Evolutionary conservation across 257 asterid genomes (phyloP).

Genomic region (Capsicum pubescens): DNA sequence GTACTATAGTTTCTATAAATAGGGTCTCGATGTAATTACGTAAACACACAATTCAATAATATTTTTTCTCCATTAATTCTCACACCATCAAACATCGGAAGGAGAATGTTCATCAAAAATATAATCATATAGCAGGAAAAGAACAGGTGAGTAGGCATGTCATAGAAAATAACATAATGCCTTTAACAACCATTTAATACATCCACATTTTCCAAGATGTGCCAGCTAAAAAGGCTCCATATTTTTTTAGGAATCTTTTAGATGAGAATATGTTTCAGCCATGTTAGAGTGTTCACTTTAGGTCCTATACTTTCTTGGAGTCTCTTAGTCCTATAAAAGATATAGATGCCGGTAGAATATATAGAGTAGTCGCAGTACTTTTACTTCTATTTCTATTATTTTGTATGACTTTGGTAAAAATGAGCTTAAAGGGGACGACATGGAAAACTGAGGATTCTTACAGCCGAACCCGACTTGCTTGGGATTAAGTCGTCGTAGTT

Average conservation of each 20-base stretch:
- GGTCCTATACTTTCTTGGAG: neutral
- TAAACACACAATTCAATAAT: too few relatives aligned
- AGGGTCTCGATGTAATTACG: too few relatives aligned
- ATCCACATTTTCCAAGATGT: neutral
- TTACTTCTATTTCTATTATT: neutral
- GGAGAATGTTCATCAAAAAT: constrained; percentile 20
- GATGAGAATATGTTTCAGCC: neutral
- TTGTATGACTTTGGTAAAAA: neutral
- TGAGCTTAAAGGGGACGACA: neutral
- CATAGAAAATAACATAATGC: constrained; percentile 10
- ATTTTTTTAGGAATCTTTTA: neutral
- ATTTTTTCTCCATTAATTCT: too few relatives aligned
- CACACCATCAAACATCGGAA: neutral
- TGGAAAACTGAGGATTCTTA: constrained; percentile 9
- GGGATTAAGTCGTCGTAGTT: neutral
- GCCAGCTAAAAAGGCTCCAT: neutral
- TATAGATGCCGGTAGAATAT: neutral
- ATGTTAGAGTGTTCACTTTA: neutral
- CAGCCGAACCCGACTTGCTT: neutral
- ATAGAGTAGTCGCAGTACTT: neutral
- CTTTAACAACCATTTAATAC: neutral
- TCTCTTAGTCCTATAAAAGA: neutral
- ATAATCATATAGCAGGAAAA: neutral
- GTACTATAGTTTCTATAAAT: too few relatives aligned
- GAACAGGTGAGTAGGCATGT: neutral